Evolutionary conservation across 441 rosid genomes (phyloP).

Genomic region (Gossypium davidsonii): DNA sequence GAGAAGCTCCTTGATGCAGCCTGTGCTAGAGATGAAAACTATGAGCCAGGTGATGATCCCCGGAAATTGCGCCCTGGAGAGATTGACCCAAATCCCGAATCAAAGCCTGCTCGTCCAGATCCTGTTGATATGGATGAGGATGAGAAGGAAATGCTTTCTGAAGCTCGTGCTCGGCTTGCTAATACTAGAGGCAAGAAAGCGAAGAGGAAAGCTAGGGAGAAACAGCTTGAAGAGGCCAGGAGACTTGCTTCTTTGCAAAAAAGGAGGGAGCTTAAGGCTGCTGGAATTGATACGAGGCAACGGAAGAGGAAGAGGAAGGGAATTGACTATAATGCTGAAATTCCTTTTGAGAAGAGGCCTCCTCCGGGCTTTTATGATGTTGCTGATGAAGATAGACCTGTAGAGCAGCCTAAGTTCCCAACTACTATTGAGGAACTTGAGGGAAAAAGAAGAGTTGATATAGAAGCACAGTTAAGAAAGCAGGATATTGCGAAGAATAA

Average conservation of each 20-base stretch:
- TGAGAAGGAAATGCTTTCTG: slow-evolving; percentile 99
- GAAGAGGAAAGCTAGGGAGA: slow-evolving; percentile 94
- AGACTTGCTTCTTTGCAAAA: slow-evolving; percentile 98
- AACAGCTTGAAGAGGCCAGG: slow-evolving; percentile 97
- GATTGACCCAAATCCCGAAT: slow-evolving; percentile 94
- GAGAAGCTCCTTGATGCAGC: slow-evolving; percentile 98
- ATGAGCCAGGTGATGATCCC: slow-evolving; percentile 93
- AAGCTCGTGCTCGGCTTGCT: slow-evolving; percentile 93
- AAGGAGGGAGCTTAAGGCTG: slow-evolving; percentile 94
- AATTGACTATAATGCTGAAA: slow-evolving; percentile 90
- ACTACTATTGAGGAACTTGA: slow-evolving; percentile 92
- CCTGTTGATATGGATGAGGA: slow-evolving; percentile 99
- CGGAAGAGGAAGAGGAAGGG: slow-evolving; percentile 87
- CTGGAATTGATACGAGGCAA: slow-evolving; percentile 78
- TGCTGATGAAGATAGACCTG: slow-evolving; percentile 79
- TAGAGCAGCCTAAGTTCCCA: slow-evolving; percentile 76
- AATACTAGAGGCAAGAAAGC: slow-evolving; percentile 97
- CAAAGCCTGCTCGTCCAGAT: slow-evolving; percentile 98
- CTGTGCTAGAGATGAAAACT: slow-evolving; percentile 89
- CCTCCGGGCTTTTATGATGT: slow-evolving; percentile 92
- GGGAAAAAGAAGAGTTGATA: slow-evolving; percentile 85
- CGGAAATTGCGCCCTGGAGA: slow-evolving; percentile 95
- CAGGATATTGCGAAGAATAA: slow-evolving; percentile 83
- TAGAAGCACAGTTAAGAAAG: slow-evolving; percentile 80
- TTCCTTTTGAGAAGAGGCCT: slow-evolving; percentile 95